Percentiles rank a stretch among this genome's conserved stretches.
Evolutionary conservation across 768 basidiomycete genomes (phyloP).

Genomic region (Collybiopsis confluens): DNA sequence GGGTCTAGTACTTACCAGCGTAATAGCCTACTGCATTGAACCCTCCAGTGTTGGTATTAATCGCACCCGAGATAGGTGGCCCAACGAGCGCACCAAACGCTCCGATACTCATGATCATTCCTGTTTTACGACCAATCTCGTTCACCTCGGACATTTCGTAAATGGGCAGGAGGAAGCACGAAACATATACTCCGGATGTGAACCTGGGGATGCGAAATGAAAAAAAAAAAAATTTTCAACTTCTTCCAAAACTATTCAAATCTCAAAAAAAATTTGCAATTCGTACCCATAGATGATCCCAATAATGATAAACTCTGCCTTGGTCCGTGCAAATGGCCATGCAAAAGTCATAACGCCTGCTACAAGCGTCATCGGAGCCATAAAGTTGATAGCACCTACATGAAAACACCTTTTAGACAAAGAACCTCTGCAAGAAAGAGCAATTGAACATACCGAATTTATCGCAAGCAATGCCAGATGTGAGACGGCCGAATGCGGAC

Average conservation of each 20-base stretch:
- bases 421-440: neutral
- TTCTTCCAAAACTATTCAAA: no score
- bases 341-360: conserved; percentile 58
- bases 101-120: conserved; percentile 48
- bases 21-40: conserved; percentile 46
- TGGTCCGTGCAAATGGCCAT: conserved; percentile 61
- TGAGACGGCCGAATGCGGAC: conserved; percentile 45
- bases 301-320: conserved; percentile 30
- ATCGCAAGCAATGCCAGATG: conserved; percentile 51
- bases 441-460: conserved; percentile 38
- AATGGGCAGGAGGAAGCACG: conserved; percentile 41
- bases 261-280: neutral
- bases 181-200: conserved; percentile 46
- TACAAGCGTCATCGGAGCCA: conserved; percentile 55
- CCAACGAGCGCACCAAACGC: conserved; percentile 55
- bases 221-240: no score
- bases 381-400: conserved; percentile 64
- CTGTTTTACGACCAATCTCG: conserved; percentile 55
- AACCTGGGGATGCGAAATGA: no score
- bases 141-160: conserved; percentile 45
- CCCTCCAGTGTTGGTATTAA: conserved; percentile 39
- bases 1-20: conserved; percentile 41
- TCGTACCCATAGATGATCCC: conserved; percentile 6
- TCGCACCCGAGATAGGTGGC: conserved; percentile 61
- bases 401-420: neutral